Percentiles rank a stretch among this genome's conserved stretches.
phyloP scores from a whole-genome alignment of 352 stramenopile genomes.

The Phytophthora citricola region DNA sequence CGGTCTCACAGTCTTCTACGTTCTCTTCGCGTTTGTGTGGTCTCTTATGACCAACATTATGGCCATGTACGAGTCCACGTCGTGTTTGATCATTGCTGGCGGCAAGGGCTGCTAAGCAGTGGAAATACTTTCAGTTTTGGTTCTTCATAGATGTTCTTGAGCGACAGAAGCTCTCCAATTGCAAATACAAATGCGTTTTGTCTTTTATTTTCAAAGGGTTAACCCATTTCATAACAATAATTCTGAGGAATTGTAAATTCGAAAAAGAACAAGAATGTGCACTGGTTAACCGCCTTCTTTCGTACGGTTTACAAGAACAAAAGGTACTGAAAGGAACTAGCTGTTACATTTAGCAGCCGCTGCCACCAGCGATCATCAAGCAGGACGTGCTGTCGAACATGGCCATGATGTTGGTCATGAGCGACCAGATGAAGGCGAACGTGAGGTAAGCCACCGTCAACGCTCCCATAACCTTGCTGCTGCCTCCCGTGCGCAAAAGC shows the following conservation, averaged over 20 bases:
- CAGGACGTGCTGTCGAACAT: conserved; percentile 51
- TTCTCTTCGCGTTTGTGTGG: conserved; percentile 38
- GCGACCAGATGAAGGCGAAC: conserved; percentile 40
- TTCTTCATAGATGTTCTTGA: neutral
- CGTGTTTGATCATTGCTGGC: conserved; percentile 25
- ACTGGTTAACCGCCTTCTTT: conserved; percentile 6
- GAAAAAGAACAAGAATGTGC: conserved; percentile 1
- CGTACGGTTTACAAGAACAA: conserved; percentile 1
- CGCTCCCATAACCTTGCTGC: conserved; percentile 35
- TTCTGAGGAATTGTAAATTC: neutral
- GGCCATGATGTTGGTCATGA: conserved; percentile 48
- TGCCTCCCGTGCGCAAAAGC: conserved; percentile 36
- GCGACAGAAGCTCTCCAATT: neutral
- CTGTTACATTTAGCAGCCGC: conserved; percentile 31
- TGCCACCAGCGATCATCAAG: conserved; percentile 43
- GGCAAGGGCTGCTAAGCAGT: conserved; percentile 22
- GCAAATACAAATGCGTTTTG: conserved; percentile 1
- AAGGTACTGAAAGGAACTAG: neutral
- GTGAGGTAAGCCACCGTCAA: conserved; percentile 37
- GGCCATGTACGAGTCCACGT: conserved; percentile 47
- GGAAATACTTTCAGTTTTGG: neutral
- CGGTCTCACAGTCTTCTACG: conserved; percentile 34
- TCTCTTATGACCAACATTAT: conserved; percentile 50
- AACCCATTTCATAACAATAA: too few relatives aligned
- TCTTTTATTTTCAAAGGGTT: neutral